Evolutionary conservation across 257 asterid species (phyloP), one percentile per base, ranked within the genome.

Genomic region (Solanum clarkiae): DNA sequence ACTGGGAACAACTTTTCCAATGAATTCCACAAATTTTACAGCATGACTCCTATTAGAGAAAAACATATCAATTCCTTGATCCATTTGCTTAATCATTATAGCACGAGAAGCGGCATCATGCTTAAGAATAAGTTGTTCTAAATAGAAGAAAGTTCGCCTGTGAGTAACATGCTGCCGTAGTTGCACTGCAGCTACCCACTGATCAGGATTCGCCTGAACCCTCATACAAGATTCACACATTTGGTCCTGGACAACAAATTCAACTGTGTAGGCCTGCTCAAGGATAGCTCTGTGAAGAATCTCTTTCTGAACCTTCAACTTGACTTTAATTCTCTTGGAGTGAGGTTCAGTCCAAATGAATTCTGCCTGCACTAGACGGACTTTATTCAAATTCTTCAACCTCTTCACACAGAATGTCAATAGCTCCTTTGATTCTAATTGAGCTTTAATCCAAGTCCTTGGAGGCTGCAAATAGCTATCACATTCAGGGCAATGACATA

Each of bases 41-140:
- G 86, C 93, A 85, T 91, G 94, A 85, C 91, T 90, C 14, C 91
- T 84, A 60, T 88, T 89, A 71, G 84, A 84, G 71, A 91, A 91
- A 84, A 91, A 91, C 85, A 91, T 85, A 85, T 91, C 94, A 86
- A 91, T 86, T 15, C 93, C 94, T 49, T 89, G 90, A 80, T 89
- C 90, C 95, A 91, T 88, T 85, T 92, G 95, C 88, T 88, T 91
- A 49, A 92, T 90, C 86, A 91, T 88, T 62, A 91, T 88, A 60
- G 94, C 95, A 85, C 86, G 57, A 82, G 87, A 86, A n/a, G 92
- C 93, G 3, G 92, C 93, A 62, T 90, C 92, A 26, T 91, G 94
- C 85, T 92, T 91, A 32, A 92, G 94, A 86, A 92, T 91, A 53
- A 91, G 94, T 88, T 92, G 95, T 88, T 91, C 94, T 57, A 92